Base-by-base conservation (phyloP, 345 rosid genomes). In the Populus alba region DNA sequence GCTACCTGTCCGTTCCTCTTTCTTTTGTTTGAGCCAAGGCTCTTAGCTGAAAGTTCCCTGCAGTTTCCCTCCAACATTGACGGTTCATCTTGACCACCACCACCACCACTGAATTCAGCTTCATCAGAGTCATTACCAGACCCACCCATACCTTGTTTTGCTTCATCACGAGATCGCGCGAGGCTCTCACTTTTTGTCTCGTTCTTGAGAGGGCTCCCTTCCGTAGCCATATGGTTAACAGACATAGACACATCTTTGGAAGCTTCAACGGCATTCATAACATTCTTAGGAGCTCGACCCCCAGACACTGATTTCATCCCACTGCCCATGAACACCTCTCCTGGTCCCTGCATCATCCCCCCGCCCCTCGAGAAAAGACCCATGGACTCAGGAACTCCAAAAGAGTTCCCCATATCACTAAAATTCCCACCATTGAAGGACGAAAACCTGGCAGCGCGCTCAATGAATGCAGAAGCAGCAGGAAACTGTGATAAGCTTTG, bases 381-480 rank as follows among this genome's bases (percentile, higher is more conserved):
- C 83, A 89, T 80, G 0, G 95, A 61, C 61, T 92, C 97, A 33
- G 89, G 85, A 73, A 85, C 68, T 78, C 87, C 87, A 73, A 90
- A 88, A 79, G 94, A 86, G 73, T 82, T 90, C 85, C 87, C 82
- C 90, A 88, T 84, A 75, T 89, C 97, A 82, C 89, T 83, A 75
- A 93, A 89, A 83, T 85, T 90, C 39, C 97, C 98, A 78, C 92
- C 90, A 68, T 80, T 86, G 75, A 96, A 94, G 68, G 90, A 87
- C 0, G 99, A 96, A 85, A 91, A 90, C 88, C 92, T 85, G n/a
- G 98, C 98, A 0, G 99, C 97, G 70, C 98, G 96, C 89, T 96
- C 98, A 72, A 92, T 93, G 82, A 96, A 93, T 0, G 91, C 97
- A 13, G 97, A 88, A 87, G 93, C 97, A 76, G 97, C 86, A 37